Evolutionary conservation across 176 grass and related monocot species (phyloP).

Genomic region (Themeda triandra): DNA sequence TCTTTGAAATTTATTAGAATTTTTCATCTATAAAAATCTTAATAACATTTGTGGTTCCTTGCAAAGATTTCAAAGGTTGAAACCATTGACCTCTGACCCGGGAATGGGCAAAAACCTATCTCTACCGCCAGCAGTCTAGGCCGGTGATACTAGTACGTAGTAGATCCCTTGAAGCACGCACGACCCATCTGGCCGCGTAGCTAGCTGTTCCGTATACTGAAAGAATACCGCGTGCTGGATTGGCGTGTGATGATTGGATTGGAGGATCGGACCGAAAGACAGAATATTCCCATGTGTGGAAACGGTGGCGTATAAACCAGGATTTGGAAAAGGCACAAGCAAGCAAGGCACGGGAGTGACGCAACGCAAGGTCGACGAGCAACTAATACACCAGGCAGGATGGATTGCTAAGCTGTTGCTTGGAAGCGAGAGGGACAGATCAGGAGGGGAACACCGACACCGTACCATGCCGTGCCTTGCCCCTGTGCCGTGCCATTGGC

Average conservation of each 20-base stretch:
- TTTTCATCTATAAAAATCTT: too few relatives aligned
- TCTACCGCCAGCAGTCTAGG: neutral
- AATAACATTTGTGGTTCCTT: neutral
- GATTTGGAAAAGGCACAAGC: neutral
- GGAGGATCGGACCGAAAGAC: neutral
- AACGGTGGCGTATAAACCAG: conserved; percentile 30
- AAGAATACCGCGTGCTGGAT: conserved; percentile 16
- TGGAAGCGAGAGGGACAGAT: conserved; percentile 41
- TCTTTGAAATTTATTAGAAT: neutral
- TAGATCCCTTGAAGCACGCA: conserved; percentile 23
- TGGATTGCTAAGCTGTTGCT: conserved; percentile 44
- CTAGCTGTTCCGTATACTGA: conserved; percentile 38
- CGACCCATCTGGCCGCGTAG: neutral
- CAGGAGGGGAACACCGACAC: conserved; percentile 36
- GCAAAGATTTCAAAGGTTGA: neutral
- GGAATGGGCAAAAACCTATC: neutral
- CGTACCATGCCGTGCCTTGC: neutral
- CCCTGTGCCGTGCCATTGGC: neutral
- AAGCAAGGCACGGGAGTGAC: neutral
- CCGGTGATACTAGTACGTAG: neutral
- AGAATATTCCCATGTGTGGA: conserved; percentile 43
- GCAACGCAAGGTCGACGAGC: neutral
- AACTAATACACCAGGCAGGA: conserved; percentile 13
- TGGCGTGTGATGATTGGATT: conserved; percentile 37
- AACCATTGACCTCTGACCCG: conserved; percentile 3